Evolutionary conservation across 768 basidiomycete genomes (phyloP).

Genomic region (Tylopilus subfusipes): DNA sequence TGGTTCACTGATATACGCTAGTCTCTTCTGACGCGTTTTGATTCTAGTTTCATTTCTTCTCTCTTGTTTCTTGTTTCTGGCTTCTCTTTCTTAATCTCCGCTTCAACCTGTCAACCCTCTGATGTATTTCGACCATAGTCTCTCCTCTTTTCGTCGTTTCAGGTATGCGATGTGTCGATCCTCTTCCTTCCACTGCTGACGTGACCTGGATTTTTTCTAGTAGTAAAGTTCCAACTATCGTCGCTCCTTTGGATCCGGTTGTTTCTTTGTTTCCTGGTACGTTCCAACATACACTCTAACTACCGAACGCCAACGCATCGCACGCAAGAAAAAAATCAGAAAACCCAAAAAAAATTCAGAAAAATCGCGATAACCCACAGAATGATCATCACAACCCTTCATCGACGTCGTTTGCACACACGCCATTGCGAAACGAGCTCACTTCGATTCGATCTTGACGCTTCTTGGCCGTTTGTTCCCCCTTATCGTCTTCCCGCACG

Average conservation of each 20-base stretch:
- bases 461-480: background rate
- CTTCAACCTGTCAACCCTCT: too few species aligned
- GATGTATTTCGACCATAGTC: too few species aligned
- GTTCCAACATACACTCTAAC: background rate
- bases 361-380: conserved; percentile 3
- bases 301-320: background rate
- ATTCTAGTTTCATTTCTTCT: too few species aligned
- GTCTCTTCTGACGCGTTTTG: too few species aligned
- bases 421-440: background rate
- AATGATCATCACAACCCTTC: background rate
- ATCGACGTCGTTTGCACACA: background rate
- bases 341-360: conserved; percentile 3
- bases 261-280: background rate
- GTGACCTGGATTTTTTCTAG: background rate
- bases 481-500: background rate
- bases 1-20: too few species aligned
- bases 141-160: too few species aligned
- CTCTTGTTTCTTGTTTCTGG: too few species aligned
- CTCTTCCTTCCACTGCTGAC: background rate
- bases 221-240: background rate
- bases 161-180: background rate
- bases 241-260: background rate
- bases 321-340: background rate
- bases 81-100: too few species aligned
- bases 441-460: background rate